phyloP scores from a whole-genome alignment of 495 filamentous ascomycete genomes.

The Pseudoneurospora amorphoporcata region DNA sequence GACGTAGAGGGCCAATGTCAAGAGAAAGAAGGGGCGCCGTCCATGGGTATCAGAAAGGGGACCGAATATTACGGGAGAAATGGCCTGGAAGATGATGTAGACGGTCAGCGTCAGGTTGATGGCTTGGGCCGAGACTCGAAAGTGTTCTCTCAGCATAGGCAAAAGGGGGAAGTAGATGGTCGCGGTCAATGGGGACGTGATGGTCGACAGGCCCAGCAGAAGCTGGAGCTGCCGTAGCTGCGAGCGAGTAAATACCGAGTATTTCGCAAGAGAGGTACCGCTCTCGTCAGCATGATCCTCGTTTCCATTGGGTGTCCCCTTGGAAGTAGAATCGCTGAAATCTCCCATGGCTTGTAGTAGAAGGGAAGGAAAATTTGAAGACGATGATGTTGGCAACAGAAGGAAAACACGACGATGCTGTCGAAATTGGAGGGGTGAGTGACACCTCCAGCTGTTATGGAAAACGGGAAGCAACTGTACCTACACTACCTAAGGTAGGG shows the following conservation, averaged over 20 bases:
- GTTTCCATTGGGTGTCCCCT: too few species aligned
- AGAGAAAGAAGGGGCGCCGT: constrained; percentile 35
- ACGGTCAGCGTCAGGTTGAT: constrained; percentile 40
- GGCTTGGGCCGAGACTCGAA: constrained; percentile 26
- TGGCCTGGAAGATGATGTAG: constrained; percentile 39
- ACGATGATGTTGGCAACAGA: too few species aligned
- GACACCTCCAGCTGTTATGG: too few species aligned
- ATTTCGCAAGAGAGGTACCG: not conserved
- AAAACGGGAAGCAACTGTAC: too few species aligned
- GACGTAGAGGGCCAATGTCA: constrained; percentile 34
- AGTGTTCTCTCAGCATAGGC: constrained; percentile 21
- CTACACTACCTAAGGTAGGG: too few species aligned
- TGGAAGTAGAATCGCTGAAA: too few species aligned
- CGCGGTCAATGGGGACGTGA: constrained; percentile 32
- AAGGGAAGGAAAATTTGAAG: too few species aligned
- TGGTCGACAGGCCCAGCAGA: constrained; percentile 21
- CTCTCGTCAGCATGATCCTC: not conserved
- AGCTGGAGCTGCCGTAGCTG: not conserved
- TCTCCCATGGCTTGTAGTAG: too few species aligned
- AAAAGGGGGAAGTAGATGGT: constrained; percentile 38
- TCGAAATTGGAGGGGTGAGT: too few species aligned
- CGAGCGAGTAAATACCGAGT: not conserved
- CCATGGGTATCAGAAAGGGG: constrained; percentile 38
- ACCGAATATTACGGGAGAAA: constrained; percentile 39
- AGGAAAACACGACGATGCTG: too few species aligned